Conservation (phyloP, 2,329 filamentous ascomycete genomes). For the Claviceps africana region DNA sequence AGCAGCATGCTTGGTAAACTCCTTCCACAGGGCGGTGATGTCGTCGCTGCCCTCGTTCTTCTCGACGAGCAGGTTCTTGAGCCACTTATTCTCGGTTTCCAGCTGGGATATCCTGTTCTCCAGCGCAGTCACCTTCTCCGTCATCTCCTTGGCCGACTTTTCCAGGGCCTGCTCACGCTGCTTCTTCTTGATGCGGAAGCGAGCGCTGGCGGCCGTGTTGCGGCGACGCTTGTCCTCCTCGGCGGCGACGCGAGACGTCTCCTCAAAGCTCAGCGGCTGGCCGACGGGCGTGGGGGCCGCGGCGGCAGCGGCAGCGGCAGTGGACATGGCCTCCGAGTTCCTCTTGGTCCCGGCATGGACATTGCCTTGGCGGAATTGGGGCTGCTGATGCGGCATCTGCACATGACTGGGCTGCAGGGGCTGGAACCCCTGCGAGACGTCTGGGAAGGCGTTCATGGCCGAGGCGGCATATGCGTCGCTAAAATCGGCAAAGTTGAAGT, state of each 20-base stretch:
- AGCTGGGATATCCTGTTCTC: conserved; percentile 62
- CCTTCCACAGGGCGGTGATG: conserved; percentile 36
- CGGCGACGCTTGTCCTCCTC: conserved; percentile 84
- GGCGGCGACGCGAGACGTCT: conserved; percentile 56
- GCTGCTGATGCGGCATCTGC: conserved; percentile 22
- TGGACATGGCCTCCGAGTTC: conserved; percentile 27
- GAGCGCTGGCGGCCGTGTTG: conserved; percentile 77
- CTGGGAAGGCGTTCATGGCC: conserved; percentile 28
- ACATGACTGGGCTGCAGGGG: conserved; percentile 39
- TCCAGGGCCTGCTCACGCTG: conserved; percentile 79
- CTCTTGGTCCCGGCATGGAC: conserved; percentile 29
- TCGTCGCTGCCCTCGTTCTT: conserved; percentile 56
- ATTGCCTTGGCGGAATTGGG: conserved; percentile 18
- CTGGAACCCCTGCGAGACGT: conserved; percentile 27
- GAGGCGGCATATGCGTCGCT: conserved; percentile 36
- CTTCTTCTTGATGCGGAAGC: conserved; percentile 93
- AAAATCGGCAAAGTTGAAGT: conserved; percentile 44
- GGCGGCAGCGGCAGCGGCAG: conserved; percentile 12
- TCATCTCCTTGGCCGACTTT: conserved; percentile 68
- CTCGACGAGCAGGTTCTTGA: conserved; percentile 67
- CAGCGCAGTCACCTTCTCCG: conserved; percentile 60
- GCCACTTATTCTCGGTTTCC: conserved; percentile 73
- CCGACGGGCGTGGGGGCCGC: conserved; percentile 11
- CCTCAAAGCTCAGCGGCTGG: conserved; percentile 47
- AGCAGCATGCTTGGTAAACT: conserved; percentile 28